Base-by-base conservation (phyloP, 371 early-diverging fungal species). In the Haplosporangium sp. region DNA sequence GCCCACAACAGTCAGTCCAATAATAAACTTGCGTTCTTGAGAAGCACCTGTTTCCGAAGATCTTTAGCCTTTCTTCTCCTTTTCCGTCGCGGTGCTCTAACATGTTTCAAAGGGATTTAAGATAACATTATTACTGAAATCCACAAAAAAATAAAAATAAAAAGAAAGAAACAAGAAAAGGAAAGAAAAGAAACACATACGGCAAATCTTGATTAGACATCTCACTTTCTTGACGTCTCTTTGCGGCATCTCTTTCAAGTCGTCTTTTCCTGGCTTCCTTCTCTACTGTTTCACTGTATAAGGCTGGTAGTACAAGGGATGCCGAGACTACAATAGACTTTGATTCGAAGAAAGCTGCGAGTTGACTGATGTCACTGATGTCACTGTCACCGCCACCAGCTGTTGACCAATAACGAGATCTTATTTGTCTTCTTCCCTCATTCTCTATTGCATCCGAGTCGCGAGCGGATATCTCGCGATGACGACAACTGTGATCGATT, bases 21-120 rank as follows among this genome's bases (percentile, higher is more conserved):
- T 15, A 65, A 11, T 20, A 52, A 56, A 27, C 58, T 64, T 57
- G 71, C 71, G 20, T 71, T 71, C 71, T 71, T 71, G 61, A 64
- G 71, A 34, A 71, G 44, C 27, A 64, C 71, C 11, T 64, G 61
- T 17, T 61, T 64, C 17, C 61, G 58, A 6, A 71, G 60, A 39
- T 65, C 71, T 53, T 65, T 65, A 39, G 57, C 71, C 52, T 64
- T 59, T 60, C 53, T 63, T 56, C 65, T 71, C 60, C 52, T 71
- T 39, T 65, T 65, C 10, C 71, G 48, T 20, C 59, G 55, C 15
- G 48, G 63, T 4, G 42, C 53, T 10, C 27, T 27, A 27, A 56
- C 27, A 27, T 27, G 27, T 27, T 27, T 27, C 1, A 27, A 27
- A 61, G 45, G 11, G 15, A 39, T 58, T 39, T 56, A 44, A 20